Evolutionary conservation across 2,329 filamentous ascomycete species (phyloP), one percentile per base, ranked within the genome.

Genomic region (Cladophialophora bantiana): DNA sequence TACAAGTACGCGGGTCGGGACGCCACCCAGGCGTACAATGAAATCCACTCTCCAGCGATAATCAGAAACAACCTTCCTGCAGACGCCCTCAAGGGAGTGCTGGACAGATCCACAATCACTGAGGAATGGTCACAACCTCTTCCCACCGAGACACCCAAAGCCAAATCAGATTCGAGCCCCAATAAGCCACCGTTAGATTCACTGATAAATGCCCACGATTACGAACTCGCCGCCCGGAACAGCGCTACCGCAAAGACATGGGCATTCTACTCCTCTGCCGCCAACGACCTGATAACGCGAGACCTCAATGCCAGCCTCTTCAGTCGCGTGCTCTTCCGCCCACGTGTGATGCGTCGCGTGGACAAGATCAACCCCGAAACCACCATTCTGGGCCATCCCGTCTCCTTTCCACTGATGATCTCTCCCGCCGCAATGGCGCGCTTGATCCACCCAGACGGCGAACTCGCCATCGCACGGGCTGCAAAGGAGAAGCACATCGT

Each of bases 181-280:
- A 61, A 69, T 69, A 84, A 83, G 64, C 83, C 84, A 2, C 82
- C 84, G 2, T 77, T 88, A 12, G 77, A 83, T n/a, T 83, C 80
- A 10, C 73, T 89, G 31, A 85, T 89, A 73, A 88, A 82, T 71
- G 79, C 84, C 6, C 80, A 88, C 68, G 88, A 90, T 77, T 90
- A 90, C 73, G 83, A 86, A 59, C 66, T 78, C 10, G 86, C 84
- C 0, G 88, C 88, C 3, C 81, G 83, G 15, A 78, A 79, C 32
- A 84, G 83, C 5, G 81, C 89, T 56, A 82, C 82, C 7, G 82
- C 84, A 26, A 90, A 91, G 73, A 85, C 88, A n/a, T 90, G 87
- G 86, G 89, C 88, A 0, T 91, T 90, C 73, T 86, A 88, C 74
- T 89, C 86, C 20, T 89, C 87, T 7, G 89, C 88, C 1, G 86